A percentile compares a stretch with the other conserved stretches of the same genome.
phyloP scores from a whole-genome alignment of 805 yeast species.

The Candida yuanshanica region DNA sequence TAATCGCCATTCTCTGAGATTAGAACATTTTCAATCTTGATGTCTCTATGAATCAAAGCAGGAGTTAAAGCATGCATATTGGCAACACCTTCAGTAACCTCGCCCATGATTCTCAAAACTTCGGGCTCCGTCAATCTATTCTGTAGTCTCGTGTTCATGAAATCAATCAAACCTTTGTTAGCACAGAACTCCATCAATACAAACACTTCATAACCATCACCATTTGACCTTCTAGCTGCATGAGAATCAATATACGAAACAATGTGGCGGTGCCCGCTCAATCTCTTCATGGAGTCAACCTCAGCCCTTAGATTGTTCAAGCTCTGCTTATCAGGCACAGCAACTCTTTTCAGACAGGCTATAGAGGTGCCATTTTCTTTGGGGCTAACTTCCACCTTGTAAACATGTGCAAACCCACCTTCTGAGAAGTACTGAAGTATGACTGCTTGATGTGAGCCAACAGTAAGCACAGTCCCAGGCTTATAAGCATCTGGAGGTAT shows the following conservation, averaged over 20 bases:
- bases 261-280: conserved; percentile 70
- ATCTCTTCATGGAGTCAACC: conserved; percentile 93
- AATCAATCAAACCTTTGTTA: conserved; percentile 69
- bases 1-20: conserved; percentile 51
- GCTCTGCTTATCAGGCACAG: conserved; percentile 85
- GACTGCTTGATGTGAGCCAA: conserved; percentile 74
- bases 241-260: conserved; percentile 94
- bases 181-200: conserved; percentile 77
- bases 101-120: conserved; percentile 60
- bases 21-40: conserved; percentile 76
- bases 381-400: conserved; percentile 67
- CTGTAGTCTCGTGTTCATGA: conserved; percentile 68
- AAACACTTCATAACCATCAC: conserved; percentile 67
- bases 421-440: conserved; percentile 71
- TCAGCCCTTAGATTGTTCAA: conserved; percentile 84
- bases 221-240: conserved; percentile 64
- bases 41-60: conserved; percentile 72
- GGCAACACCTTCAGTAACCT: conserved; percentile 67
- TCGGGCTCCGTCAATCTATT: conserved; percentile 65
- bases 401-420: conserved; percentile 97
- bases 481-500: conserved; percentile 54
- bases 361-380: conserved; percentile 43
- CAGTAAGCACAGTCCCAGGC: conserved; percentile 75
- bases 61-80: conserved; percentile 72
- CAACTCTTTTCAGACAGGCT: conserved; percentile 92